Evolutionary conservation across 257 asterid genomes (phyloP).

Genomic region (Linderniella brevidens): DNA sequence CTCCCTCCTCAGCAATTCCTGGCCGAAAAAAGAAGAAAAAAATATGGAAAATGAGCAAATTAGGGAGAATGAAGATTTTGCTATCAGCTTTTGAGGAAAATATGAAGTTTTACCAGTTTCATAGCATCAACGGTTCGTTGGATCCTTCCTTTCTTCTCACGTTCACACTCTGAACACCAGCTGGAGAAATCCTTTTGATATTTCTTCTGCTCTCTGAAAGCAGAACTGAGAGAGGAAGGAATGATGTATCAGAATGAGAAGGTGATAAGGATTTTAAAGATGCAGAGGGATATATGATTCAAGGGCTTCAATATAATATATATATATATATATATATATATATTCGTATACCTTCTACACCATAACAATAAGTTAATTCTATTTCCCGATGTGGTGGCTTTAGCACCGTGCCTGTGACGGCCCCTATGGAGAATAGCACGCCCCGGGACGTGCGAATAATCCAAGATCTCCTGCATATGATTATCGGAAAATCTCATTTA

Average conservation of each 20-base stretch:
- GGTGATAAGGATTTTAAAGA: neutral
- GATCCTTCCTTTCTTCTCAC: slow-evolving; percentile 71
- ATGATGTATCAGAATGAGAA: neutral
- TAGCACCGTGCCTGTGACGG: slow-evolving; percentile 97
- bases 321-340: too few relatives aligned
- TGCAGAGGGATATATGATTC: neutral
- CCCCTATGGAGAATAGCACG: slow-evolving; percentile 91
- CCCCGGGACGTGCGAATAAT: slow-evolving; percentile 66
- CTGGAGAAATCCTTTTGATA: slow-evolving; percentile 74
- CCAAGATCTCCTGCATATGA: slow-evolving; percentile 57
- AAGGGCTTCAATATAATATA: slow-evolving; percentile 1
- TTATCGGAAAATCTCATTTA: too few relatives aligned
- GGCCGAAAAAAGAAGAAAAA: slow-evolving; percentile 9
- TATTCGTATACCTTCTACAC: slow-evolving; percentile 77
- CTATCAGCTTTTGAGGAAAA: too few relatives aligned
- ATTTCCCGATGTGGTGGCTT: slow-evolving; percentile 82
- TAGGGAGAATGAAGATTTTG: too few relatives aligned
- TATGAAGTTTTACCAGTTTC: slow-evolving; percentile 37
- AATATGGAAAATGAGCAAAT: neutral
- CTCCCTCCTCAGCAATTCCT: slow-evolving; percentile 71
- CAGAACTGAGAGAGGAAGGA: slow-evolving; percentile 34
- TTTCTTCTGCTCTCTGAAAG: slow-evolving; percentile 74
- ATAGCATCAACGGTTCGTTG: slow-evolving; percentile 40
- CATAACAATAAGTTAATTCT: slow-evolving; percentile 71
- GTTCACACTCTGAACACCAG: slow-evolving; percentile 86